phyloP scores from a whole-genome alignment of 148 eudicot genomes.

The Rhododendron molle region DNA sequence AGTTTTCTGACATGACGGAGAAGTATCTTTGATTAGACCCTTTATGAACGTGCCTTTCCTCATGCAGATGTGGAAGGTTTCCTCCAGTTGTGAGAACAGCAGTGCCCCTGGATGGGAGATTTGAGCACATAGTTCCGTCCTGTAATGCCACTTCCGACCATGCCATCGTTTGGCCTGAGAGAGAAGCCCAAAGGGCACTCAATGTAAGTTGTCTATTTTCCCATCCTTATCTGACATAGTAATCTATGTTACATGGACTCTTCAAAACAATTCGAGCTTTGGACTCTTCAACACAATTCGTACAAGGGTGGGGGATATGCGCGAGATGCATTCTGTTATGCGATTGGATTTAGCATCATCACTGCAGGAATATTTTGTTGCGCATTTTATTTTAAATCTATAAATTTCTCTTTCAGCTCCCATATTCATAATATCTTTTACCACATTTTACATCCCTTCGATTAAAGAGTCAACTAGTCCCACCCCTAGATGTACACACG shows the following conservation, averaged over 20 bases:
- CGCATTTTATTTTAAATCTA: background rate
- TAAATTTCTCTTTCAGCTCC: background rate
- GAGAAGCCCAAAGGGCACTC: slow-evolving; percentile 77
- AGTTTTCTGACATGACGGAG: background rate
- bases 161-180: slow-evolving; percentile 83
- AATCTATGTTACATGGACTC: background rate
- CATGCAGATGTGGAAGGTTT: slow-evolving; percentile 78
- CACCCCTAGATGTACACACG: background rate
- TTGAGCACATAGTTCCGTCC: slow-evolving; percentile 91
- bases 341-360: background rate
- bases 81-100: slow-evolving; percentile 96
- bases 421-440: background rate
- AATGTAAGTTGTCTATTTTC: slow-evolving; percentile 46
- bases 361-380: background rate
- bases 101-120: slow-evolving; percentile 98
- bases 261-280: background rate
- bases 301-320: background rate
- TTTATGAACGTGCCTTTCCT: background rate
- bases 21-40: background rate
- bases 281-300: no score
- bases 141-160: slow-evolving; percentile 96
- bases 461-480: background rate
- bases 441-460: background rate
- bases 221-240: background rate
- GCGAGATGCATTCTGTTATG: background rate